Base-by-base conservation (phyloP, 306 rosid species). In the Geum urbanum region DNA sequence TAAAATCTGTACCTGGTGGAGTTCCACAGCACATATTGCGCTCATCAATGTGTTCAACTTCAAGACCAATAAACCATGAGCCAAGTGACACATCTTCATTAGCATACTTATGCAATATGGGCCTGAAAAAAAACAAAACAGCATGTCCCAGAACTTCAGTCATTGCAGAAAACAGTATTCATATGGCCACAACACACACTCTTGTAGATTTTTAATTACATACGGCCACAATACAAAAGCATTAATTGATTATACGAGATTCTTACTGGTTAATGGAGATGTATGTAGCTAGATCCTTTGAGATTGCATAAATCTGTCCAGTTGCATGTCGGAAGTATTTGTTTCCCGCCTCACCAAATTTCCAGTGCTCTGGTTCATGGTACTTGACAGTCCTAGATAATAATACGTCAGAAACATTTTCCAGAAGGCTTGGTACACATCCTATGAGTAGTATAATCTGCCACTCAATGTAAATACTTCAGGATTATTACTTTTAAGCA, bases 1-100 rank as follows among this genome's bases (percentile, higher is more conserved):
- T 5, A 19, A 77, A 66, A 52, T 74, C 24, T 16, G 69, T 87
- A 94, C 99, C 99, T 78, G 99, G 99, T 62, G 99, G 99, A 46
- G 99, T 91, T 32, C 99, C 96, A 51, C 99, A 94, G 76, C 99
- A 94, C 99, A 94, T 94, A 72, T 73, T 94, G 67, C 95, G 96
- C 24, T 94, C 99, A 65, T 94, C 96, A 47, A 94, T 94, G 73
- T 94, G 97, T 81, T 91, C 99, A 24, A 86, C 97, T 86, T 94
- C 99, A 46, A 94, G 96, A 61, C 99, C 99, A 52, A 94, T 91
- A 68, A 94, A 87, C 97, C 99, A 94, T 15, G 99, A 72, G 80
- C 99, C 99, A 32, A 94, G 99, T 0, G 99, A 89, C 78, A 94
- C 99, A 19, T 94, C 99, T 89, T 94, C 99, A 72, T 94, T 94